phyloP scores from a whole-genome alignment of 495 filamentous ascomycete species.

The Penicillium paradoxum region DNA sequence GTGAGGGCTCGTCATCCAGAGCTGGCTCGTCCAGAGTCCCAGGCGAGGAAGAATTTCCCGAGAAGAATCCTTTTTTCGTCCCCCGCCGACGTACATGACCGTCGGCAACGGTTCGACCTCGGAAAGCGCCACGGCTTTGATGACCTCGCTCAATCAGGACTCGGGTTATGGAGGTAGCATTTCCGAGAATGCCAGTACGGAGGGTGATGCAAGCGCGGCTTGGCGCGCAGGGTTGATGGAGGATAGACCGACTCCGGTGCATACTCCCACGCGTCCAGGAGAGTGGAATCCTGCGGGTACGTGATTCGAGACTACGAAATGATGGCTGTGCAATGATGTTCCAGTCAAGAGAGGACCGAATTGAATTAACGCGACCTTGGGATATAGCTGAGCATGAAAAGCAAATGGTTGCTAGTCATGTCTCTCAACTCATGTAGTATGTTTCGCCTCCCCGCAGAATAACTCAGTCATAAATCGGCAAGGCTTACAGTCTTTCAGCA shows the following conservation, averaged over 20 bases:
- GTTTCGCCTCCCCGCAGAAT: conserved; percentile 11
- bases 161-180: conserved; percentile 88
- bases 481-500: conserved; percentile 49
- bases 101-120: conserved; percentile 79
- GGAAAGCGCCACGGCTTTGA: conserved; percentile 63
- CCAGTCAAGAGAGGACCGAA: too few relatives aligned
- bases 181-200: conserved; percentile 44
- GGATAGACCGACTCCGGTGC: conserved; percentile 59
- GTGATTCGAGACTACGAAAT: conserved; percentile 1
- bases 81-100: conserved; percentile 71
- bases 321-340: background rate
- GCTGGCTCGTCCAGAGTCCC: conserved; percentile 35
- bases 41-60: conserved; percentile 24
- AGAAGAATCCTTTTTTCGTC: conserved; percentile 30
- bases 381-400: conserved; percentile 53
- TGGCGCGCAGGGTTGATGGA: conserved; percentile 61
- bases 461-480: background rate
- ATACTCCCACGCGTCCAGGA: conserved; percentile 49
- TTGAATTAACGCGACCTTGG: background rate
- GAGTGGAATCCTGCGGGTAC: conserved; percentile 45
- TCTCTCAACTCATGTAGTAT: conserved; percentile 66
- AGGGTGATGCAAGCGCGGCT: conserved; percentile 36
- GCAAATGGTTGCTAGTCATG: conserved; percentile 60
- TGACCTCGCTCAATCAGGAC: conserved; percentile 70
- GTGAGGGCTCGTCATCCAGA: conserved; percentile 37